A percentile compares a stretch with the other conserved stretches of the same genome.
phyloP scores from a whole-genome alignment of 2,329 filamentous ascomycete genomes.

The Sclerotinia sclerotiorum region DNA sequence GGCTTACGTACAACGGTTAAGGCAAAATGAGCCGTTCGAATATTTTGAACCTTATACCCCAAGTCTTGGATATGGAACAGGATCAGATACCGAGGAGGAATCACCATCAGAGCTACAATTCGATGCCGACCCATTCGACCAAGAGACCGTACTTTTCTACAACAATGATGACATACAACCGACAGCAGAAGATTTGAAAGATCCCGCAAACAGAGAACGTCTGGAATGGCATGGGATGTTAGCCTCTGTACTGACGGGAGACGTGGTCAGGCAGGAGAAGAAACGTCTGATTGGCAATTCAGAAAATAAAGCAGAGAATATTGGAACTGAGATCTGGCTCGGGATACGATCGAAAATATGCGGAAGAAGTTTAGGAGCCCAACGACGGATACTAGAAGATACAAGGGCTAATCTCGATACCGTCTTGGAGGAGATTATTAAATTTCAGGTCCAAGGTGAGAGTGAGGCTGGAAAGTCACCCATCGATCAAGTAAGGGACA shows the following conservation, averaged over 20 bases:
- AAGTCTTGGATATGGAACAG: constrained; percentile 63
- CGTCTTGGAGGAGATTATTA: constrained; percentile 81
- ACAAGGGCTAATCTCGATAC: constrained; percentile 71
- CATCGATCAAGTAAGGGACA: constrained; percentile 82
- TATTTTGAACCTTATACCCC: constrained; percentile 64
- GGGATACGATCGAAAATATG: constrained; percentile 81
- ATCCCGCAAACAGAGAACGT: constrained; percentile 83
- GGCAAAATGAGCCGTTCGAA: constrained; percentile 63
- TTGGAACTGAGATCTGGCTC: constrained; percentile 81
- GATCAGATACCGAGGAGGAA: constrained; percentile 87
- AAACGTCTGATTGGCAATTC: constrained; percentile 83
- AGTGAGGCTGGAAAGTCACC: constrained; percentile 84
- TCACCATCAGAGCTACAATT: constrained; percentile 83
- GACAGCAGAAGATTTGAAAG: constrained; percentile 83
- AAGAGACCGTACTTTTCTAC: constrained; percentile 90
- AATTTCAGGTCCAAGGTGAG: constrained; percentile 91
- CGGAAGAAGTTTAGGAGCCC: constrained; percentile 78
- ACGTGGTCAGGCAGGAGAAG: constrained; percentile 97
- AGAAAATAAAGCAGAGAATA: constrained; percentile 59
- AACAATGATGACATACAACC: constrained; percentile 87
- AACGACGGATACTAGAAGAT: constrained; percentile 86
- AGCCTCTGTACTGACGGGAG: constrained; percentile 89
- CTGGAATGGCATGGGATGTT: constrained; percentile 99
- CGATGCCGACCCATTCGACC: constrained; percentile 81
- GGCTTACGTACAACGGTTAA: constrained; percentile 88